Base-by-base conservation (phyloP, 768 basidiomycete genomes). In the Suillus sp. region DNA sequence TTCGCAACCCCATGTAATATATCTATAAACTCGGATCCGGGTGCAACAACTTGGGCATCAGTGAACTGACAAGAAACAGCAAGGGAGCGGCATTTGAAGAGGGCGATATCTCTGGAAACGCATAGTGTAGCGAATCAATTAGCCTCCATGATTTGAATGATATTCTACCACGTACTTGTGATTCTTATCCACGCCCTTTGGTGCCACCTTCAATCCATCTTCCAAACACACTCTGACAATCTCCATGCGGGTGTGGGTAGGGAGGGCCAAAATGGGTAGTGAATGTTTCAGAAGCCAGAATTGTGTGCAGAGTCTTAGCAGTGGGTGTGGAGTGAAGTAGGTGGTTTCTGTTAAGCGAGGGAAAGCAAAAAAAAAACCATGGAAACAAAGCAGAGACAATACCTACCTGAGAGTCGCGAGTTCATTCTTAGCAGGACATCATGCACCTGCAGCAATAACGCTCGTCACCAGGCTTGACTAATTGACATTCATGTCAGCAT, bases 201-300 rank as follows among this genome's bases (percentile, higher is more conserved):
- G 96, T 6, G 95, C 93, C 0, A 86, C 87, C 78, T 97, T 98
- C 37, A 97, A 78, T 71, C 94, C 89, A 68, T 94, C 95, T 2
- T 96, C 93, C 96, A 74, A 96, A 99, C 2, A 99, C 85, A 70
- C 83, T 96, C 71, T 84, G 83, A 59, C 88, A 77, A 62, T 79
- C 76, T 18, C 91, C 90, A 62, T 89, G 81, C 18, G 85, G 79
- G 65, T 85, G 79, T 1, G 86, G 87, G 57, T 76, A 6, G 79
- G 0, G 80, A 59, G 86, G 78, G 1, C 95, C 96, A 68, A 96
- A 98, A 65, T 86, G 78, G 53, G 82, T 74, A 42, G 91, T 89
- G 68, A 99, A 99, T 27, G 81, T 82, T 0, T 87, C 84, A 0
- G 79, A 78, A 1, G 86, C 86, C 60, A 99, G 87, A 60, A 90